Evolutionary conservation across 768 basidiomycete genomes (phyloP).

Genomic region (Pisolithus microcarpus): DNA sequence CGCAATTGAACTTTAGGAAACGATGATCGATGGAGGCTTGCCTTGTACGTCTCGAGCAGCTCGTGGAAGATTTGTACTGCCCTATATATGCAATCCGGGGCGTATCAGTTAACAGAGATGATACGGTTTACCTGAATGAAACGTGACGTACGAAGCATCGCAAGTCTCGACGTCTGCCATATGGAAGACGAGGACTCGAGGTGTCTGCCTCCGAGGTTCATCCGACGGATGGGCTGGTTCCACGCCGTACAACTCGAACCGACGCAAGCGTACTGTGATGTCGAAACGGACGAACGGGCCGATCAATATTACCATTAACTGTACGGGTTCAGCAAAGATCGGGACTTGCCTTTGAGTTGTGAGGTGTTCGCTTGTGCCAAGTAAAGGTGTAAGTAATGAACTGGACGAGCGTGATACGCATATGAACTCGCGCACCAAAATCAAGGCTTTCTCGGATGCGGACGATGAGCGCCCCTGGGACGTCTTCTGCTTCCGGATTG

Average conservation of each 20-base stretch:
- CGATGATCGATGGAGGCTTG: constrained; percentile 19
- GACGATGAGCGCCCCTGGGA: constrained; percentile 78
- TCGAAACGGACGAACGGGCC: constrained; percentile 1
- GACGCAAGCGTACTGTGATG: constrained; percentile 58
- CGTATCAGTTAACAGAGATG: constrained; percentile 3
- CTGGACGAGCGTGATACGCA: neutral
- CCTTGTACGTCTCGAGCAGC: constrained; percentile 70
- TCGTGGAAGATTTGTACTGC: constrained; percentile 82
- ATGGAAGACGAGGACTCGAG: constrained; percentile 82
- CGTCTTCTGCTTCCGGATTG: constrained; percentile 75
- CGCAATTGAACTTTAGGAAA: neutral
- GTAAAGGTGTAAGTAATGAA: constrained; percentile 1
- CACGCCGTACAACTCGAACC: constrained; percentile 85
- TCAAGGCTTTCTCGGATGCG: constrained; percentile 86
- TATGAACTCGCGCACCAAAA: constrained; percentile 53
- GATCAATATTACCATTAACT: neutral
- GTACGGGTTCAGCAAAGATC: neutral
- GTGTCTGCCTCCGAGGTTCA: constrained; percentile 65
- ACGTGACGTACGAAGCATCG: constrained; percentile 76
- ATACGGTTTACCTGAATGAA: neutral
- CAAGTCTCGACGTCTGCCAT: constrained; percentile 86
- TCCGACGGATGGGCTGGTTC: constrained; percentile 84
- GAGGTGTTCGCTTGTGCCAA: constrained; percentile 74
- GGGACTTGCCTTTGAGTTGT: constrained; percentile 66
- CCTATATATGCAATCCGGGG: constrained; percentile 29